Evolutionary conservation across 495 filamentous ascomycete genomes (phyloP).

Genomic region (Trichoderma erinaceum): DNA sequence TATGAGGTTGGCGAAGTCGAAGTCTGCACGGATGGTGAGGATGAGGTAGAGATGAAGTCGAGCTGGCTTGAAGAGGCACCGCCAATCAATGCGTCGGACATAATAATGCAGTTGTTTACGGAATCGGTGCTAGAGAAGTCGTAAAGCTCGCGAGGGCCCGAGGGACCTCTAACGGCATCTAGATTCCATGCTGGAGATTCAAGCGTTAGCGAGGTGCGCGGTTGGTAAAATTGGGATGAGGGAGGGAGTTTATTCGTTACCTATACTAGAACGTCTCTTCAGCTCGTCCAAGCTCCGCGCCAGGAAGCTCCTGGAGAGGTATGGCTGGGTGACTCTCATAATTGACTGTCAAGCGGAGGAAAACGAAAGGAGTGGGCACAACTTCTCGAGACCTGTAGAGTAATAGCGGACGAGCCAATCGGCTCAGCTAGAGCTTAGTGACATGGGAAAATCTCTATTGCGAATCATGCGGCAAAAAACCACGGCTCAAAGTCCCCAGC

Average conservation of each 20-base stretch:
- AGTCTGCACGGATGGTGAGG: slow-evolving; percentile 22
- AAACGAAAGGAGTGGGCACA: not conserved
- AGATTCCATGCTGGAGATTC: slow-evolving; percentile 32
- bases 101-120: slow-evolving; percentile 64
- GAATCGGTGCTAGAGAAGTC: slow-evolving; percentile 59
- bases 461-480: not conserved
- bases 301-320: slow-evolving; percentile 38
- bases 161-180: slow-evolving; percentile 51
- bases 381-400: not conserved
- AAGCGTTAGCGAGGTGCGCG: not conserved
- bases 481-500: not conserved
- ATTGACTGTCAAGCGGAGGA: slow-evolving; percentile 10
- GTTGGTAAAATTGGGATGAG: not conserved
- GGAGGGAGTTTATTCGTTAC: slow-evolving; percentile 23
- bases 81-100: slow-evolving; percentile 81
- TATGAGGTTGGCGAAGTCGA: slow-evolving; percentile 63
- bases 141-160: slow-evolving; percentile 52
- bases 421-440: slow-evolving; percentile 5
- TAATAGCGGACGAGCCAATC: slow-evolving; percentile 11
- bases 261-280: slow-evolving; percentile 39
- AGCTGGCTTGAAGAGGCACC: slow-evolving; percentile 71
- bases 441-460: not conserved
- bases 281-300: slow-evolving; percentile 42
- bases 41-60: slow-evolving; percentile 44
- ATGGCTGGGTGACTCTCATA: slow-evolving; percentile 38